Base-by-base conservation (phyloP, 139 green algal species). In the Gonium pectorale region DNA sequence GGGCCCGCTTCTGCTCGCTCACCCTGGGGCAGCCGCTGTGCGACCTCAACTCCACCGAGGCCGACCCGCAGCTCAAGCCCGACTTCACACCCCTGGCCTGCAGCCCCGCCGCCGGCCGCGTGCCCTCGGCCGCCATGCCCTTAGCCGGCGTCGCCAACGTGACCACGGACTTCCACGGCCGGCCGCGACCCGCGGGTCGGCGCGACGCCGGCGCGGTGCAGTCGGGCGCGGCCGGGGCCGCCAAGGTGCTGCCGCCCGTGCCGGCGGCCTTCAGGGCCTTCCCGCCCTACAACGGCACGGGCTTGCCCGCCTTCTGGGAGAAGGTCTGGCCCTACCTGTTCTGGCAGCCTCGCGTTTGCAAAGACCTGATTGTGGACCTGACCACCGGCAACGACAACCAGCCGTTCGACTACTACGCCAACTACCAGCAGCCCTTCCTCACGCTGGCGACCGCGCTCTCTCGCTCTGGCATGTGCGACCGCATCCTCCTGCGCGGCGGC, bases 381-480 rank as follows among this genome's bases (percentile, higher is more conserved):
- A 35, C 51, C 17, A 49, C 13, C 26, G 79, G 64, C 79, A 78
- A 38, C 49, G 64, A 78, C 46, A 56, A 24, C 43, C 79, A 85
- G 79, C 4, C 46, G 13, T 85, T 77, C 35, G 49, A 85, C 66
- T 85, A 85, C 63, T 44, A 85, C 46, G 59, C 60, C 79, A 72
- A 62, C 49, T 85, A 85, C 79, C 11, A 4, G 8, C 43, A 67
- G 62, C 79, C 79, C 27, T 85, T 85, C 64, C 40, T 22, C 33
- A 85, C 64, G n/a, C 26, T 85, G 33, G 27, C 41, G 27, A 35
- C 21, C 5, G 79, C 79, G 15, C 31, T 85, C 2, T 13, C 9
- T 3, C 35, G 49, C 27, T 31, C 33, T 33, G 67, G 68, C 63
- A 56, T 40, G 52, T 79, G 80, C 40, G 80, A 86, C 40, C 80